Conservation (phyloP, 768 basidiomycete species). For the Hygrophoropsis aurantiaca region DNA sequence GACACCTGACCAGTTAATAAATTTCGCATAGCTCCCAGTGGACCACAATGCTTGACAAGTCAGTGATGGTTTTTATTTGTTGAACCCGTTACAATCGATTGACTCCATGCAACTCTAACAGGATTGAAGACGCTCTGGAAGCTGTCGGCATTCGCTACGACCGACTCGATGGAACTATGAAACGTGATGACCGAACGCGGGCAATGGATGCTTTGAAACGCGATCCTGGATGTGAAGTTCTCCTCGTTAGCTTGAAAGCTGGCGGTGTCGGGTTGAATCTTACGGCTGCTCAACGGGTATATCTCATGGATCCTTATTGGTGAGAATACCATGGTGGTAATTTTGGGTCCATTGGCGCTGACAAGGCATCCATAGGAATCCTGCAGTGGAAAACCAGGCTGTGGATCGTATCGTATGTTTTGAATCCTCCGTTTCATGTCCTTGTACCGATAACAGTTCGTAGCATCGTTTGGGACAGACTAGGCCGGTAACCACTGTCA, state of each 20-base stretch:
- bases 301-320: constrained; percentile 98
- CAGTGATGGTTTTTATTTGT: constrained; percentile 30
- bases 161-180: constrained; percentile 97
- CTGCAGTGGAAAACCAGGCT: constrained; percentile 96
- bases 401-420: constrained; percentile 90
- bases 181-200: constrained; percentile 85
- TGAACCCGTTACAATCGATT: background rate
- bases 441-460: constrained; percentile 4
- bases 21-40: constrained; percentile 73
- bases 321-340: constrained; percentile 26
- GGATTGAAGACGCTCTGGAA: constrained; percentile 88
- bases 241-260: constrained; percentile 93
- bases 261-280: constrained; percentile 97
- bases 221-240: constrained; percentile 88
- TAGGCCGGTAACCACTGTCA: constrained; percentile 85
- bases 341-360: constrained; percentile 3
- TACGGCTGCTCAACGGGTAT: constrained; percentile 90
- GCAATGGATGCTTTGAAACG: constrained; percentile 92
- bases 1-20: constrained; percentile 11
- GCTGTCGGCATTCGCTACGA: constrained; percentile 82
- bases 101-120: constrained; percentile 28
- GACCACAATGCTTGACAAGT: constrained; percentile 94
- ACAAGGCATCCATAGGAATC: constrained; percentile 65
- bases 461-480: constrained; percentile 97
- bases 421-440: background rate